These are phyloP conservation scores for Eimeria nieschulzi DNA, from an alignment of 169 alveolate species.

Conservation along the genomic window DNA sequence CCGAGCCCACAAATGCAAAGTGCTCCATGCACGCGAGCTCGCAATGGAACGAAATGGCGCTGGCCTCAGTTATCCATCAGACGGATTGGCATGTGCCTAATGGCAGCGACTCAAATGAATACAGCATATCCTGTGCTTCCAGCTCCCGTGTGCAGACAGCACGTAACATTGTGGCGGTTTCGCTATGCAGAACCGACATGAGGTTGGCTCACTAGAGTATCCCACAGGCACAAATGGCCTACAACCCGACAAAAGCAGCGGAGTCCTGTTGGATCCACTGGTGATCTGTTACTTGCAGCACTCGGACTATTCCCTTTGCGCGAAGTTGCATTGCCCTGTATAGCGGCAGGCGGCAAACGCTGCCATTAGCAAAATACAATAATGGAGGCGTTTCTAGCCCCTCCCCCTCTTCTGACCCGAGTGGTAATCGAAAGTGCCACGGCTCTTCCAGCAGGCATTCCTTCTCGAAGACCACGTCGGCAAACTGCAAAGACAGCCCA, in stretches of 20 bases:
- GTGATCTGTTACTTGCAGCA: constrained; percentile 1
- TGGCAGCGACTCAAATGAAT: too few species aligned
- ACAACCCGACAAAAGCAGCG: not conserved
- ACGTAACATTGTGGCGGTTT: too few species aligned
- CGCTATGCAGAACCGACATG: too few species aligned
- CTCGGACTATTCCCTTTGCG: constrained; percentile 20
- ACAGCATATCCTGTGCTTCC: too few species aligned
- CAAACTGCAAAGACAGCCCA: not conserved
- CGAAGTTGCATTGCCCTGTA: constrained; percentile 39
- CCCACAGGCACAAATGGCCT: too few species aligned
- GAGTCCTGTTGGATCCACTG: constrained; percentile 8
- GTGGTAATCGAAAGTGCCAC: constrained; percentile 2
- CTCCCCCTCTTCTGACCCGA: constrained; percentile 11
- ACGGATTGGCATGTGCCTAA: too few species aligned
- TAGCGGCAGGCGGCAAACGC: constrained; percentile 47
- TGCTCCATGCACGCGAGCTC: too few species aligned
- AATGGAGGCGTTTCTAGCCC: not conserved
- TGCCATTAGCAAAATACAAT: not conserved
- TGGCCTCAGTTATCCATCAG: too few species aligned
- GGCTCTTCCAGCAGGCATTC: constrained; percentile 64
- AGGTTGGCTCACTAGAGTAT: too few species aligned
- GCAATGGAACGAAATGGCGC: too few species aligned
- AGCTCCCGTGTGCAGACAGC: too few species aligned
- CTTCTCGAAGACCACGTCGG: constrained; percentile 66
- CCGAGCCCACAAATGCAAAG: too few species aligned